These are phyloP conservation scores for Lupinus albus DNA, from an alignment of 306 rosid species.

Conservation along the genomic window DNA sequence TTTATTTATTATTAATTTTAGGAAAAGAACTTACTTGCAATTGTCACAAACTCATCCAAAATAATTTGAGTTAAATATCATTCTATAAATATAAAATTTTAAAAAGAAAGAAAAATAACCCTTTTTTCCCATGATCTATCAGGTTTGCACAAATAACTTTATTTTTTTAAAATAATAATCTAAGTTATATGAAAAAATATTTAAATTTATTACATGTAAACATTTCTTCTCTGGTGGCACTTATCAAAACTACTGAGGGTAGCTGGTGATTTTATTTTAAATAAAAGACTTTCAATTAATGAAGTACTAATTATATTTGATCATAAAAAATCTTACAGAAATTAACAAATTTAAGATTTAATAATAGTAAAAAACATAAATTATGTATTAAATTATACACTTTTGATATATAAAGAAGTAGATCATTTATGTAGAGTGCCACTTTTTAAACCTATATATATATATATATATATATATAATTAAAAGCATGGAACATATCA, in stretches of 20 bases:
- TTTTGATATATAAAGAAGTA: not conserved
- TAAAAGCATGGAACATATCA: constrained; percentile 7
- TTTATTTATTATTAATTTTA: too few relatives aligned
- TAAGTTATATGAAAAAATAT: too few relatives aligned
- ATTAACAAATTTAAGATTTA: not conserved
- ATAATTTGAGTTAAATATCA: too few relatives aligned
- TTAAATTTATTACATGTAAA: too few relatives aligned
- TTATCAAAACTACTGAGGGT: not conserved
- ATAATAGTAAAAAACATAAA: constrained; percentile 1
- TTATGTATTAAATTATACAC: not conserved
- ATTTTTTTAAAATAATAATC: too few relatives aligned
- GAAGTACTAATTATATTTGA: not conserved
- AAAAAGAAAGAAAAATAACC: too few relatives aligned
- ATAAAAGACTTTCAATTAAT: constrained; percentile 10
- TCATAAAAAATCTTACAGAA: not conserved
- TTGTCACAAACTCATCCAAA: too few relatives aligned
- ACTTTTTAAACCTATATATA: constrained; percentile 31
- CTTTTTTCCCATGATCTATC: too few relatives aligned
- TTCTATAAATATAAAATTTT: too few relatives aligned
- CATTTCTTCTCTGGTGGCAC: constrained; percentile 12
- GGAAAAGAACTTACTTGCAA: too few relatives aligned
- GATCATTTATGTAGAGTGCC: constrained; percentile 3
- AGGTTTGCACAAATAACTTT: too few relatives aligned
- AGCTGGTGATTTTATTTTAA: constrained; percentile 6
- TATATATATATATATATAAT: too few relatives aligned